phyloP scores from a whole-genome alignment of 805 yeast genomes.

The Ogataea salicorniae region DNA sequence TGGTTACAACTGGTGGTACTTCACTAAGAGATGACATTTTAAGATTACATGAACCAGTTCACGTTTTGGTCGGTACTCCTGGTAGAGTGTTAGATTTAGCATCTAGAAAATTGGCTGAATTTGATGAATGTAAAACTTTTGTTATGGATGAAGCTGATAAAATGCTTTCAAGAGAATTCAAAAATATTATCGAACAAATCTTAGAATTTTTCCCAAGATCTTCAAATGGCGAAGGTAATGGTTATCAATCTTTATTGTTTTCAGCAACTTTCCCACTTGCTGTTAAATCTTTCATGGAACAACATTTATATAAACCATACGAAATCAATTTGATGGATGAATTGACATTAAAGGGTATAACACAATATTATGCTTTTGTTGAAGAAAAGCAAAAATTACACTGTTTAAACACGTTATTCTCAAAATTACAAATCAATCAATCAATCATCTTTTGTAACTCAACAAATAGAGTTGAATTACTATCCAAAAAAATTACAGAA shows the following conservation, averaged over 20 bases:
- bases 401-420: constrained; percentile 90
- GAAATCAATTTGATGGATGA: constrained; percentile 98
- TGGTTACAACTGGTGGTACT: constrained; percentile 99
- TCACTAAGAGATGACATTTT: constrained; percentile 88
- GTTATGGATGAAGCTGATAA: constrained; percentile 99
- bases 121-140: constrained; percentile 79
- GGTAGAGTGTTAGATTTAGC: constrained; percentile 96
- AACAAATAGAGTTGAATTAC: constrained; percentile 89
- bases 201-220: constrained; percentile 66
- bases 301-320: constrained; percentile 84
- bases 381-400: constrained; percentile 95
- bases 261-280: constrained; percentile 96
- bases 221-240: constrained; percentile 32
- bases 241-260: constrained; percentile 80
- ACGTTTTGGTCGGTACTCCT: constrained; percentile 93
- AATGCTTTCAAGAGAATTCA: constrained; percentile 87
- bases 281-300: constrained; percentile 88
- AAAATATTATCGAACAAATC: constrained; percentile 80
- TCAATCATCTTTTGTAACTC: constrained; percentile 97
- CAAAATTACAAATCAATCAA: constrained; percentile 92
- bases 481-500: constrained; percentile 94
- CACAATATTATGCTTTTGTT: constrained; percentile 97
- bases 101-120: constrained; percentile 78
- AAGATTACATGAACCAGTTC: constrained; percentile 89
- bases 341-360: constrained; percentile 89